phyloP scores from a whole-genome alignment of 2,329 filamentous ascomycete genomes.

The Ceratocystis albifundus region DNA sequence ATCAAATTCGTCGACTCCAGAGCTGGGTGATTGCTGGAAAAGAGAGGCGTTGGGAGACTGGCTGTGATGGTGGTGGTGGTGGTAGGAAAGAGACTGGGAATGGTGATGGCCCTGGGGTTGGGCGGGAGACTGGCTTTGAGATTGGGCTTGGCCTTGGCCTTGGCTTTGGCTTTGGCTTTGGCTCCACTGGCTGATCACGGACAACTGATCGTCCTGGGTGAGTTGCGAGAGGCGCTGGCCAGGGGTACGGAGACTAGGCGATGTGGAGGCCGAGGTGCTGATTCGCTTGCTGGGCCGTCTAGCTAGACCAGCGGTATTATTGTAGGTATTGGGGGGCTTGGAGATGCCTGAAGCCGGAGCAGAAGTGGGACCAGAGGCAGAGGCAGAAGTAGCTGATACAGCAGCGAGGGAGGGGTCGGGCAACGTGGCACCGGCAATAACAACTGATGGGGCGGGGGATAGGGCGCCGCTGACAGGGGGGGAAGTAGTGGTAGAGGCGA shows the following conservation, averaged over 20 bases:
- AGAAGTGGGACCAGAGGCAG: not conserved
- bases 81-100: slow-evolving; percentile 30
- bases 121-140: not conserved
- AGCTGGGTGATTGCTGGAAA: slow-evolving; percentile 26
- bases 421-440: slow-evolving; percentile 5
- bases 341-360: not conserved
- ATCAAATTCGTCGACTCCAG: slow-evolving; percentile 35
- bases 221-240: slow-evolving; percentile 19
- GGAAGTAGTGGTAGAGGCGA: slow-evolving; percentile 14
- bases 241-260: slow-evolving; percentile 23
- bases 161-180: too few relatives aligned
- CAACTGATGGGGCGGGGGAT: slow-evolving; percentile 25
- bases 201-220: slow-evolving; percentile 22
- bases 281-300: slow-evolving; percentile 48
- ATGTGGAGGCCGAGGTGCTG: slow-evolving; percentile 36
- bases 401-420: not conserved
- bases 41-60: slow-evolving; percentile 13
- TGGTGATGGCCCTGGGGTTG: slow-evolving; percentile 32
- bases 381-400: not conserved
- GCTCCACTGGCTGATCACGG: slow-evolving; percentile 22
- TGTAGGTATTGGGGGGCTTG: slow-evolving; percentile 30
- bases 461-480: slow-evolving; percentile 25
- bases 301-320: slow-evolving; percentile 39
- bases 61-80: slow-evolving; percentile 23
- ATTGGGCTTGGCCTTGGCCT: not conserved